Evolutionary conservation across 208 protist genomes (phyloP).

Genomic region (Trypanosoma caninum): DNA sequence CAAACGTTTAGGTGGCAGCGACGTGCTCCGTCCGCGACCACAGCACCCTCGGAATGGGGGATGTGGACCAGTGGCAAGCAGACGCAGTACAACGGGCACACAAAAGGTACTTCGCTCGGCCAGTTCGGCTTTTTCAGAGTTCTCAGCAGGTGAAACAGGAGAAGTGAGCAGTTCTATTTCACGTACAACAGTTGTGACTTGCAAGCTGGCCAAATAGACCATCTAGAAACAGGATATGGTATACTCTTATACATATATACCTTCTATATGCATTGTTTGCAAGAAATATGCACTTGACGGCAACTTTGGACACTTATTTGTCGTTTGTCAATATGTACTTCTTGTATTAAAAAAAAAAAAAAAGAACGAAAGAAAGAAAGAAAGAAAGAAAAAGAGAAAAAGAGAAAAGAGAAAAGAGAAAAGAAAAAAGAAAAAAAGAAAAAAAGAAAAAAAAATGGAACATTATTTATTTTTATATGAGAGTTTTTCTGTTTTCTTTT

Average conservation of each 20-base stretch:
- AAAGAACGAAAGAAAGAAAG: neutral
- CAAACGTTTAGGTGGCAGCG: constrained; percentile 13
- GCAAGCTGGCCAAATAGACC: constrained; percentile 5
- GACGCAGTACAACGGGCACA: constrained; percentile 13
- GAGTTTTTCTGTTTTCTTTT: neutral
- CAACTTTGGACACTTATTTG: too few species aligned
- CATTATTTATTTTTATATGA: neutral
- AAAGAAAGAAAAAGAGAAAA: constrained; percentile 7
- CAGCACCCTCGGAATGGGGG: constrained; percentile 17
- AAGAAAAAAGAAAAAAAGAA: constrained; percentile 6
- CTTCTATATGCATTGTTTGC: too few species aligned
- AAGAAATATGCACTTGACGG: too few species aligned
- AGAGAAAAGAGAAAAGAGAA: neutral
- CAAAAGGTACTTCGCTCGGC: constrained; percentile 29
- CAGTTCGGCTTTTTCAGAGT: constrained; percentile 84
- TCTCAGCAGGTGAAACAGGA: constrained; percentile 76
- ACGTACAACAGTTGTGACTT: constrained; percentile 22
- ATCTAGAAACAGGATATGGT: neutral
- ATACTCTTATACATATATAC: constrained; percentile 13
- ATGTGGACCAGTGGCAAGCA: neutral
- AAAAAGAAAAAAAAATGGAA: constrained; percentile 2
- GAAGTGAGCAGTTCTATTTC: constrained; percentile 32
- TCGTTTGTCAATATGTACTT: too few species aligned
- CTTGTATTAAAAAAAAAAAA: too few species aligned
- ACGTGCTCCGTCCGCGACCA: constrained; percentile 23